phyloP scores from a whole-genome alignment of 2,329 filamentous ascomycete genomes.

The Nakataea oryzae region DNA sequence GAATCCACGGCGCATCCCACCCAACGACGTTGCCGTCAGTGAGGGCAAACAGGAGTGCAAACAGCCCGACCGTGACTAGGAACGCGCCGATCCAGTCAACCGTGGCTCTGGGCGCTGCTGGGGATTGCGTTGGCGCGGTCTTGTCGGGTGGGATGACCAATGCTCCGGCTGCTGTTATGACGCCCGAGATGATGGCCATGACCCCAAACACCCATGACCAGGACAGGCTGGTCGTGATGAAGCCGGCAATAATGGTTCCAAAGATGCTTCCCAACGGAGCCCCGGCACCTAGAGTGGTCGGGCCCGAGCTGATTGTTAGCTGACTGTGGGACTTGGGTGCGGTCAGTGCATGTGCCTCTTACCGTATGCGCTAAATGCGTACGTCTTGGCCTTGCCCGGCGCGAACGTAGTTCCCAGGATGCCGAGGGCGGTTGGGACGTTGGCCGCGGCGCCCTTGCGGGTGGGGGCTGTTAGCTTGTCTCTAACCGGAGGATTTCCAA shows the following conservation, averaged over 20 bases:
- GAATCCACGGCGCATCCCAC: constrained; percentile 54
- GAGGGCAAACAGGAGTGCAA: constrained; percentile 55
- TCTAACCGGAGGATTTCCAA: not conserved
- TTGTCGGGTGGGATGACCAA: constrained; percentile 42
- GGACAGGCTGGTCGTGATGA: constrained; percentile 49
- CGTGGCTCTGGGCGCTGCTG: not conserved
- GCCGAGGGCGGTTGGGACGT: constrained; percentile 61
- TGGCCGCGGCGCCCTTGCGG: constrained; percentile 50
- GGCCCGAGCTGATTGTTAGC: not conserved
- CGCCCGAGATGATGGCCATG: constrained; percentile 46
- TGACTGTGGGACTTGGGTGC: not conserved
- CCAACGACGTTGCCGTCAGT: constrained; percentile 61
- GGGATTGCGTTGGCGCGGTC: not conserved
- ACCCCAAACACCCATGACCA: constrained; percentile 63
- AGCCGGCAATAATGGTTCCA: constrained; percentile 53
- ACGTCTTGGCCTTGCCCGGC: constrained; percentile 59
- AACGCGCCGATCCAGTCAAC: constrained; percentile 59
- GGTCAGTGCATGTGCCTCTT: constrained; percentile 7
- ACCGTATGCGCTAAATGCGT: constrained; percentile 56
- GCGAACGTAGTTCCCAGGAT: constrained; percentile 59
- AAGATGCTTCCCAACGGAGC: constrained; percentile 54
- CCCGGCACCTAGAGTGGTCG: constrained; percentile 36
- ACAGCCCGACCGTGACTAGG: constrained; percentile 49
- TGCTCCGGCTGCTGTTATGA: constrained; percentile 45
- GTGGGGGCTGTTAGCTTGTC: not conserved